Percentiles rank a stretch among this genome's conserved stretches.
These are phyloP conservation scores for Solanum hybrid DNA, from an alignment of 305 asterid species.

Conservation along the genomic window DNA sequence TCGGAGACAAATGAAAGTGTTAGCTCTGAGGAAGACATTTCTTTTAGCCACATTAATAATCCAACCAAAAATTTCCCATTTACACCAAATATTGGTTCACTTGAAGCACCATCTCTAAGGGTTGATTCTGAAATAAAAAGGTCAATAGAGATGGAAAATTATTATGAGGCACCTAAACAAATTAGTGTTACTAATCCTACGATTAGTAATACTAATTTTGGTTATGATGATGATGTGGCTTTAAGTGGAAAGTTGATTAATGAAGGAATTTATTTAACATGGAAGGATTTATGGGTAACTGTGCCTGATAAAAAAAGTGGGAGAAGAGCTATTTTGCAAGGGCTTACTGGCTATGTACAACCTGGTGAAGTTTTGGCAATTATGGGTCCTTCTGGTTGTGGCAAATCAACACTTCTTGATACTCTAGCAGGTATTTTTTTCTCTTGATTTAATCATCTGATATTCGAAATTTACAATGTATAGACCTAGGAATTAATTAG, in stretches of 20 bases:
- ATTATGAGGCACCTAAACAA: background rate
- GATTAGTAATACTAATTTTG: background rate
- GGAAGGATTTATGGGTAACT: conserved; percentile 48
- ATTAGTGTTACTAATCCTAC: background rate
- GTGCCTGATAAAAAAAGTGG: conserved; percentile 23
- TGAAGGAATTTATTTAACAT: conserved; percentile 31
- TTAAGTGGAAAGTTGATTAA: background rate
- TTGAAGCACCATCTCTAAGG: background rate
- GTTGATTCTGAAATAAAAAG: background rate
- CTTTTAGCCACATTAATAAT: background rate
- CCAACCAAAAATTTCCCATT: background rate
- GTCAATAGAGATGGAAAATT: conserved; percentile 7
- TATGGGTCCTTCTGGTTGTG: conserved; percentile 59
- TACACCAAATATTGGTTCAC: background rate
- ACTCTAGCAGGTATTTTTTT: conserved; percentile 32
- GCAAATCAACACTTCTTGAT: conserved; percentile 52
- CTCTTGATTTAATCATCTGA: background rate
- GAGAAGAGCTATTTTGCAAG: conserved; percentile 32
- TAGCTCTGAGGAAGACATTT: background rate
- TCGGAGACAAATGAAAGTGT: background rate
- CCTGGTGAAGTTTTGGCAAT: conserved; percentile 40
- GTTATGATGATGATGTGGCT: background rate
- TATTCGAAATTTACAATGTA: background rate
- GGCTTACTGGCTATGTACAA: conserved; percentile 32
- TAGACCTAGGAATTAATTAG: no score